These are phyloP conservation scores for Urostyla sp. DNA, from an alignment of 73 alveolate species.

Conservation along the genomic window DNA sequence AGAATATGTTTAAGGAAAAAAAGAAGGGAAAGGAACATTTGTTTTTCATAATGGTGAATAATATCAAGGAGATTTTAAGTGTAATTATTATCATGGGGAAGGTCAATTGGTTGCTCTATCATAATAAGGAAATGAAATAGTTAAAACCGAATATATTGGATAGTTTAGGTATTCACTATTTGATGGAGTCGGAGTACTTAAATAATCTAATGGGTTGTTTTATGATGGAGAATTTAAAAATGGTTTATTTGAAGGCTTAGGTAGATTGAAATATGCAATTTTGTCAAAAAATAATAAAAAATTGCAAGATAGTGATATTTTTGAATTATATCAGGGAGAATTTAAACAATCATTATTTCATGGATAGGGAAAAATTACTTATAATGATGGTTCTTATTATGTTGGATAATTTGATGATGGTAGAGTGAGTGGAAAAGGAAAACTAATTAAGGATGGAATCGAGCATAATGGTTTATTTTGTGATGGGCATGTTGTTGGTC, in stretches of 20 bases:
- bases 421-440: slow-evolving; percentile 10
- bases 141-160: slow-evolving; percentile 9
- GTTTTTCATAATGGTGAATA: no score
- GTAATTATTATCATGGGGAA: no score
- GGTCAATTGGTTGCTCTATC: no score
- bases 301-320: not conserved
- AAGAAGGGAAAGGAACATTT: no score
- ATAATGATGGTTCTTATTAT: slow-evolving; percentile 13
- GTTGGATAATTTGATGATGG: slow-evolving; percentile 19
- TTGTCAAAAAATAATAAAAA: not conserved
- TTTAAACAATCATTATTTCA: not conserved
- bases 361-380: slow-evolving; percentile 35
- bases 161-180: slow-evolving; percentile 22
- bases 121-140: no score
- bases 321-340: slow-evolving; percentile 2
- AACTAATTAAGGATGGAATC: not conserved
- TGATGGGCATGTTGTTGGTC: not conserved
- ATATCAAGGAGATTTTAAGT: no score
- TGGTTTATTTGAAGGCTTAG: slow-evolving; percentile 36
- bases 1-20: slow-evolving; percentile 1
- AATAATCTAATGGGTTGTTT: slow-evolving; percentile 20
- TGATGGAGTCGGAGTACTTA: slow-evolving; percentile 23
- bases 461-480: not conserved
- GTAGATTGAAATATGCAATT: not conserved
- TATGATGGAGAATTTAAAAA: slow-evolving; percentile 34